Conservation (phyloP, 306 rosid species). For the Lablab purpureus region DNA sequence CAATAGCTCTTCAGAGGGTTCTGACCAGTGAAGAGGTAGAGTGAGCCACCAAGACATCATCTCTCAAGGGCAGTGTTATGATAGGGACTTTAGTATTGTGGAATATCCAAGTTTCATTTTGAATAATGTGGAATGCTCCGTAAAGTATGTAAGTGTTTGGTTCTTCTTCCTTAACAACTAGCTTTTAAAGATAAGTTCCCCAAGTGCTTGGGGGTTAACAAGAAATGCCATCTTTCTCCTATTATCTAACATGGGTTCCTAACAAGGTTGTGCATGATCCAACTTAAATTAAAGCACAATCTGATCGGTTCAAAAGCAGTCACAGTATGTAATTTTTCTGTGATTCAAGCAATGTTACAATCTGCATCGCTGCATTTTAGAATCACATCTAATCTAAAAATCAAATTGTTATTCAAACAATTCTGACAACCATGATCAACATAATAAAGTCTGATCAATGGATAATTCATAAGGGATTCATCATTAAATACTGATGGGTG, state of each 20-base stretch:
- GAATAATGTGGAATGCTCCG: neutral
- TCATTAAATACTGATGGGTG: conserved; percentile 8
- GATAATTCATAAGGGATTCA: conserved; percentile 25
- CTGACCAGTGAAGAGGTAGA: too few relatives aligned
- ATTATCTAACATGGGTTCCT: neutral
- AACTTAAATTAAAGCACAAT: neutral
- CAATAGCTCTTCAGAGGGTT: too few relatives aligned
- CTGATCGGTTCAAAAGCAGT: neutral
- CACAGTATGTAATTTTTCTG: neutral
- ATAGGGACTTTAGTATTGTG: neutral
- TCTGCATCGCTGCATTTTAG: neutral
- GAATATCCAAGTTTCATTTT: neutral
- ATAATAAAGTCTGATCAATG: conserved; percentile 20
- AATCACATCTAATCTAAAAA: neutral
- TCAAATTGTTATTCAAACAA: neutral
- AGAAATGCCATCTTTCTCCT: neutral
- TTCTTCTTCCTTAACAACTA: neutral
- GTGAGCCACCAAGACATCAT: too few relatives aligned
- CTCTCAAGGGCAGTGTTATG: too few relatives aligned
- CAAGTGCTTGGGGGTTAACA: neutral
- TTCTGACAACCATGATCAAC: conserved; percentile 13
- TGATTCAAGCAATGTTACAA: neutral
- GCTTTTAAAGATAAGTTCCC: neutral
- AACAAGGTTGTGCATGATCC: neutral
- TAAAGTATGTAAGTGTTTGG: neutral